phyloP scores from a whole-genome alignment of 495 filamentous ascomycete species.

The Gamarada debralockiae region DNA sequence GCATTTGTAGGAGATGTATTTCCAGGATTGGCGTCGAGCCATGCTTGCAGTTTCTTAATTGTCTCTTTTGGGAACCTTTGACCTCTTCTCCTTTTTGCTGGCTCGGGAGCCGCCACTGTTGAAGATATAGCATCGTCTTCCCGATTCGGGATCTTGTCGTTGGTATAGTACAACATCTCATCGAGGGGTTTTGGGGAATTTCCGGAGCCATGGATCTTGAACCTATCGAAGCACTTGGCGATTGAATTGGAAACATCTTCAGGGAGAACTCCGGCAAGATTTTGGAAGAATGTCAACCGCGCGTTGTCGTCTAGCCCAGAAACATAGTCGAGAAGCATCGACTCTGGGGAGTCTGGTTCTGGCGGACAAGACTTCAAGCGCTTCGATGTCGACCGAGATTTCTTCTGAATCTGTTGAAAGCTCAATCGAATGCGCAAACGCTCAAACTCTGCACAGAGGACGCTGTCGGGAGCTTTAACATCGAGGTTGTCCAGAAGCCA shows the following conservation, averaged over 20 bases:
- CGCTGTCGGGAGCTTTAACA: conserved; percentile 2
- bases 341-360: neutral
- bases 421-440: conserved; percentile 7
- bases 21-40: neutral
- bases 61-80: neutral
- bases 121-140: neutral
- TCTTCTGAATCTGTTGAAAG: neutral
- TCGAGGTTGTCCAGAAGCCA: conserved; percentile 3
- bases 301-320: neutral
- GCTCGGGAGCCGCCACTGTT: neutral
- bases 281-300: neutral
- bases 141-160: too few species aligned
- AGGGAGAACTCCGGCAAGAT: neutral
- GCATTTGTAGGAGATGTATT: neutral
- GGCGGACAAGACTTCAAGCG: neutral
- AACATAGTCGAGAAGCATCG: neutral
- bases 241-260: neutral
- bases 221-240: neutral
- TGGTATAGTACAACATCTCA: too few species aligned
- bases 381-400: neutral
- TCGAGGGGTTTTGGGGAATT: too few species aligned
- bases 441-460: conserved; percentile 11
- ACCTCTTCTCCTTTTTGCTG: neutral
- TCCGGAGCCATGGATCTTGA: too few species aligned
- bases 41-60: neutral